These are phyloP conservation scores for Tephrocybe sp. DNA, from an alignment of 768 basidiomycete species.

Conservation along the genomic window DNA sequence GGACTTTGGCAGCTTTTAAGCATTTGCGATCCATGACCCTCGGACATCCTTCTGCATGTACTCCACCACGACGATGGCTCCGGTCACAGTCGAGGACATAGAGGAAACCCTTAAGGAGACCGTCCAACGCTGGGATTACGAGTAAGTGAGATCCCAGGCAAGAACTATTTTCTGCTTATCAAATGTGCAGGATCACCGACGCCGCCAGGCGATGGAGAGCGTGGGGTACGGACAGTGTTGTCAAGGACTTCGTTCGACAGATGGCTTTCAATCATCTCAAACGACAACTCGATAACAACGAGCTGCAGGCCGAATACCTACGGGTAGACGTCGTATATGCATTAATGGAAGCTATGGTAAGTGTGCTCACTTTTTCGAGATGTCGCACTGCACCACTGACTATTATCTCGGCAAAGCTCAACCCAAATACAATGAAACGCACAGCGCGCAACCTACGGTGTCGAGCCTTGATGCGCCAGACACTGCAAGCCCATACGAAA, in stretches of 20 bases:
- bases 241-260: slow-evolving; percentile 18
- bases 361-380: background rate
- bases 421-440: slow-evolving; percentile 18
- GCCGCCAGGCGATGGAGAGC: slow-evolving; percentile 17
- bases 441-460: slow-evolving; percentile 21
- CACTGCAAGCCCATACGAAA: slow-evolving; percentile 7
- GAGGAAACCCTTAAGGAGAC: slow-evolving; percentile 13
- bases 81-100: slow-evolving; percentile 15
- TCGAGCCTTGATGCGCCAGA: slow-evolving; percentile 15
- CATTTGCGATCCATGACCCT: background rate
- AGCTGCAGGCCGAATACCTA: slow-evolving; percentile 14
- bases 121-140: slow-evolving; percentile 15
- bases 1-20: slow-evolving; percentile 10
- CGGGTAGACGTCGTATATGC: slow-evolving; percentile 16
- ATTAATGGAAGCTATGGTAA: slow-evolving; percentile 17
- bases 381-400: background rate
- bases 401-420: slow-evolving; percentile 5
- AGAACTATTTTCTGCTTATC: background rate
- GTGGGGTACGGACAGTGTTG: slow-evolving; percentile 13
- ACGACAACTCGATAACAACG: slow-evolving; percentile 13
- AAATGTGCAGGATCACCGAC: slow-evolving; percentile 13
- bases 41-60: background rate
- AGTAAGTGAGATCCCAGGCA: slow-evolving; percentile 5
- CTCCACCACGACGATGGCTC: slow-evolving; percentile 10
- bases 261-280: slow-evolving; percentile 18